A percentile compares a stretch with the other conserved stretches of the same genome.
Conservation (phyloP, 345 rosid genomes). For the Kernera saxatilis region DNA sequence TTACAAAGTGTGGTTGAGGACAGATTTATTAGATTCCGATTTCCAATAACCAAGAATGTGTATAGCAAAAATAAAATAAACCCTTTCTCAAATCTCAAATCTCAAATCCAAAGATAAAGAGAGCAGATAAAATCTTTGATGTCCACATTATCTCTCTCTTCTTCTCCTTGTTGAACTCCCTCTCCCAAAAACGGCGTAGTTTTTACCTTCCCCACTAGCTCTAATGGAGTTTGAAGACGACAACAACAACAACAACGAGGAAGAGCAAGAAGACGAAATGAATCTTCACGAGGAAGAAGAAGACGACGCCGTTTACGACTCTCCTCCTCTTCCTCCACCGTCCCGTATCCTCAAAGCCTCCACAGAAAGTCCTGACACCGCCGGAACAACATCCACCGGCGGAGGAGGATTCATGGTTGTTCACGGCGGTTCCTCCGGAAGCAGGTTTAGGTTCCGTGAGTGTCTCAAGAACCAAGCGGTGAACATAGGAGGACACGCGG, state of each 20-base stretch:
- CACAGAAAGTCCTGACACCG: slow-evolving; percentile 22
- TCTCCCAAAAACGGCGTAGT: slow-evolving; percentile 28
- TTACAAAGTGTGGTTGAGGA: slow-evolving; percentile 33
- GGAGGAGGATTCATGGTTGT: slow-evolving; percentile 33
- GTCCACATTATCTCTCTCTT: slow-evolving; percentile 42
- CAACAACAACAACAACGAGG: slow-evolving; percentile 50
- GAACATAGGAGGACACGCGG: slow-evolving; percentile 70
- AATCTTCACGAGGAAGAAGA: slow-evolving; percentile 33
- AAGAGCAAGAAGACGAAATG: slow-evolving; percentile 63
- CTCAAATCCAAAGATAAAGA: slow-evolving; percentile 1
- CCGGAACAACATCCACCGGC: slow-evolving; percentile 22
- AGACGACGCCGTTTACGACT: slow-evolving; percentile 41
- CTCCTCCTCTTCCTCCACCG: slow-evolving; percentile 20
- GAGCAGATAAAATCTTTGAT: slow-evolving; percentile 20
- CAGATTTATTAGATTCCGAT: slow-evolving; percentile 29
- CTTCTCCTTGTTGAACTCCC: slow-evolving; percentile 1
- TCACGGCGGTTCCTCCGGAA: slow-evolving; percentile 9
- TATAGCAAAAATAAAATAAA: neutral
- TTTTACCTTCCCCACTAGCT: neutral
- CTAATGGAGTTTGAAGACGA: slow-evolving; percentile 30
- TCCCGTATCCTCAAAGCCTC: slow-evolving; percentile 13
- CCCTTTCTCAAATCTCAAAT: neutral
- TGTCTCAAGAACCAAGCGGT: slow-evolving; percentile 83
- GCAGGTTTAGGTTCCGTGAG: slow-evolving; percentile 50
- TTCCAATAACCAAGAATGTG: slow-evolving; percentile 25